These are phyloP conservation scores for Raphanus raphanistrum DNA, from an alignment of 345 rosid species.

Conservation along the genomic window DNA sequence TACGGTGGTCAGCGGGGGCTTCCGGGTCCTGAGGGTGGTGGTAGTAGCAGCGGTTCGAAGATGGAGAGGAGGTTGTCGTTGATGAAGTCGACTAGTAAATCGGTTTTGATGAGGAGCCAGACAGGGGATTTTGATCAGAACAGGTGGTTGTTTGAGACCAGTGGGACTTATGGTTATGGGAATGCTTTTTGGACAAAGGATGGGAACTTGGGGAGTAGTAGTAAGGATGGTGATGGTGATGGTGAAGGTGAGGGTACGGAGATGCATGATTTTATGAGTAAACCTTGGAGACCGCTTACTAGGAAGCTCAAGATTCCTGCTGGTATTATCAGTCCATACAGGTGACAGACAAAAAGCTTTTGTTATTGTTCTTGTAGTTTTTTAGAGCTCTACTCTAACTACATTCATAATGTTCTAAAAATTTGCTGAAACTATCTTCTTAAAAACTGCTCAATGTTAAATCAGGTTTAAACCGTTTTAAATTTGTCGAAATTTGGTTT, in stretches of 20 bases:
- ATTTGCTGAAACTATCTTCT: too few relatives aligned
- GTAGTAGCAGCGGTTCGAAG: slow-evolving; percentile 55
- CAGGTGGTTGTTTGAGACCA: slow-evolving; percentile 90
- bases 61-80: slow-evolving; percentile 92
- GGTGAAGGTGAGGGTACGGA: slow-evolving; percentile 49
- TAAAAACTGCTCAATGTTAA: too few relatives aligned
- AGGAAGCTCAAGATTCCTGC: slow-evolving; percentile 94
- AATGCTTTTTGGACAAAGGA: slow-evolving; percentile 96
- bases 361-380: neutral
- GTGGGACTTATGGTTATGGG: slow-evolving; percentile 91
- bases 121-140: slow-evolving; percentile 95
- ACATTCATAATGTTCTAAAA: too few relatives aligned
- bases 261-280: slow-evolving; percentile 70
- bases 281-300: slow-evolving; percentile 97
- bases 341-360: slow-evolving; percentile 40
- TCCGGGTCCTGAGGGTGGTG: slow-evolving; percentile 54
- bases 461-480: too few relatives aligned
- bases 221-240: slow-evolving; percentile 60
- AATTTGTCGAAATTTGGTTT: too few relatives aligned
- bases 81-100: slow-evolving; percentile 82
- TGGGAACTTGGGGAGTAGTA: slow-evolving; percentile 67
- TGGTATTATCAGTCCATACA: slow-evolving; percentile 85
- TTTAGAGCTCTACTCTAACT: neutral
- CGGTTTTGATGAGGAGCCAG: slow-evolving; percentile 86
- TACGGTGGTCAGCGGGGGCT: slow-evolving; percentile 50